Base-by-base conservation (phyloP, 176 grass and related monocot genomes). In the Aegilops sharonensis region DNA sequence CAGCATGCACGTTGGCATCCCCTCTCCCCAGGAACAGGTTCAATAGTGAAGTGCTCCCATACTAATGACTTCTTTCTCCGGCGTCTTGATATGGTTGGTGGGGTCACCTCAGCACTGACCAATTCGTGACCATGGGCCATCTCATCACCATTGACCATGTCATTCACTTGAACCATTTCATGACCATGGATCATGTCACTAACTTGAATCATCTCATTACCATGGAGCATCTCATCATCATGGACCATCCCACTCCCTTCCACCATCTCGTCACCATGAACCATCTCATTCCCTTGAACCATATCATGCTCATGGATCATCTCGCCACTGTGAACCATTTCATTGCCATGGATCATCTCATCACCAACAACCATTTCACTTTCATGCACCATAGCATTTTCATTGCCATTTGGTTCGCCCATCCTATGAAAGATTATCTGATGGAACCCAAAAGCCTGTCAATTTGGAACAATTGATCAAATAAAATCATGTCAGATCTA, bases 11-110 rank as follows among this genome's bases (percentile, higher is more conserved):
- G 78, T 29, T 90, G 75, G 72, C 56, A 81, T 15, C 86, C 92
- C 34, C 29, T 56, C 45, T 77, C 74, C 50, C 92, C 92, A 18
- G 86, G 37, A 73, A 89, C 82, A 29, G 75, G n/a, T 79, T 97
- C 92, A 66, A 97, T 90, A 23, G 92, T 97, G 30, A 94, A 97
- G 86, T 97, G 90, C 12, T 94, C 92, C 92, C 95, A 97, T 21
- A 97, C 95, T 8, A 86, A 39, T 1, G 95, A 97, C 69, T 94
- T 97, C 84, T 97, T 97, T 72, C 90, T 86, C 57, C 95, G 86
- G 31, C 90, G 90, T 75, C 87, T 91, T 36, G 78, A 43, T 71
- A 80, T 61, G n/a, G 81, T 77, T 50, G 37, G 90, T 30, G 88
- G 88, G 21, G 86, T 92, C 21, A 40, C 64, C 43, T 85, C 92